Percentiles rank a stretch among this genome's conserved stretches.
phyloP scores from a whole-genome alignment of 1,284 basidiomycete species.

The Butyriboletus appendiculatus region DNA sequence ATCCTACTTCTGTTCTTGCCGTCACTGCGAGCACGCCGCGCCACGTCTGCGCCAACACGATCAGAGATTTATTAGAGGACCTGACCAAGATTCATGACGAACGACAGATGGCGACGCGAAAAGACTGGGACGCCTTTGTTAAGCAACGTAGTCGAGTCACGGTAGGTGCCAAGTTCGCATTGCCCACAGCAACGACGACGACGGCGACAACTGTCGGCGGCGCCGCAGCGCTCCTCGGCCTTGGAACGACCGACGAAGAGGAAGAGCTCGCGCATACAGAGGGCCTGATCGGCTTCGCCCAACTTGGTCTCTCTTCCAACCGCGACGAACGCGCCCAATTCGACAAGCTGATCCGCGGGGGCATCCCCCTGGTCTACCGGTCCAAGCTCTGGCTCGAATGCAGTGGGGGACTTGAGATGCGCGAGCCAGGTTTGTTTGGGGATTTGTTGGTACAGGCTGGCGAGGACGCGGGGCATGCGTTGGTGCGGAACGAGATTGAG shows the following conservation, averaged over 20 bases:
- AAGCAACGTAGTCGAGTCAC: constrained; percentile 58
- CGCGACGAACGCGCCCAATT: constrained; percentile 81
- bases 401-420: constrained; percentile 87
- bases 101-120: constrained; percentile 71
- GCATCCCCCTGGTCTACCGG: constrained; percentile 88
- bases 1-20: constrained; percentile 53
- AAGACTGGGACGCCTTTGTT: constrained; percentile 91
- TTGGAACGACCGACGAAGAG: constrained; percentile 61
- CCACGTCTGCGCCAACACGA: constrained; percentile 74
- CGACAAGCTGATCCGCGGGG: constrained; percentile 74
- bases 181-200: constrained; percentile 6
- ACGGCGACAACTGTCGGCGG: constrained; percentile 12
- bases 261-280: constrained; percentile 74
- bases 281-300: constrained; percentile 85
- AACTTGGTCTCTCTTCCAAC: constrained; percentile 75
- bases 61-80: constrained; percentile 77
- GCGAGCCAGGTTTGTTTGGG: constrained; percentile 89
- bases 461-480: constrained; percentile 45
- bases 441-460: constrained; percentile 74
- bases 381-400: constrained; percentile 92
- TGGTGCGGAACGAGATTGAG: constrained; percentile 81
- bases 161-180: constrained; percentile 24
- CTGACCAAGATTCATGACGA: constrained; percentile 87
- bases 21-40: constrained; percentile 61
- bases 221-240: constrained; percentile 60